Percentiles rank a stretch among this genome's conserved stretches.
Conservation (phyloP, 208 protist species). For the Acanthamoeba culbertsoni region DNA sequence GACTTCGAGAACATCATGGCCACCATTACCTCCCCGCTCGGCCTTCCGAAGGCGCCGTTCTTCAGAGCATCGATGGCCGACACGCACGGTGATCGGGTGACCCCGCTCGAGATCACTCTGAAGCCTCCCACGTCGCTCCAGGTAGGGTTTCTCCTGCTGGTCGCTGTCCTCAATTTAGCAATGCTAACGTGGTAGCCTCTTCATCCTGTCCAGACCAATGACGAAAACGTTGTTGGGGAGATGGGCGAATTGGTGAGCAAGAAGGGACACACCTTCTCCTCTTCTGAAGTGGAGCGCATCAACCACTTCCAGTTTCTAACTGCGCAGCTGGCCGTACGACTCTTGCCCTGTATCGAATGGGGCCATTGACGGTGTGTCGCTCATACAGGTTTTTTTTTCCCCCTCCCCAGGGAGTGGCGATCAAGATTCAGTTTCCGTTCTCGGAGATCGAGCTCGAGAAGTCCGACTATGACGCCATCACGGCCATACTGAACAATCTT, state of each 20-base stretch:
- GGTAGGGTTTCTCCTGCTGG: background rate
- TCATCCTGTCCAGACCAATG: background rate
- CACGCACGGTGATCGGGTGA: too few relatives aligned
- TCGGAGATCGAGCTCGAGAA: background rate
- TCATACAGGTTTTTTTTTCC: too few relatives aligned
- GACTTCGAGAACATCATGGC: background rate
- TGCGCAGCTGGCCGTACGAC: background rate
- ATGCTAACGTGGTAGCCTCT: background rate
- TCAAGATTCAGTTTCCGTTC: background rate
- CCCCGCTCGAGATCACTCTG: background rate
- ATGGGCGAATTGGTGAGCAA: background rate
- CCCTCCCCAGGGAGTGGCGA: background rate
- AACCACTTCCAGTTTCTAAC: background rate
- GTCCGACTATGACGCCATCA: background rate
- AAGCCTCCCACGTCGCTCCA: background rate
- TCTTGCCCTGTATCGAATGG: background rate
- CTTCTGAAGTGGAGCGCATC: background rate
- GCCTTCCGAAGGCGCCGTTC: background rate
- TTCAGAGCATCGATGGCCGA: background rate
- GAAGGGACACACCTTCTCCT: background rate
- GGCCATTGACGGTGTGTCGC: background rate
- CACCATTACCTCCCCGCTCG: background rate
- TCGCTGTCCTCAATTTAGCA: background rate
- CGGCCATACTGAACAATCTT: background rate
- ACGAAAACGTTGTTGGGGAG: background rate